These are phyloP conservation scores for Rhizophora apiculata DNA, from an alignment of 345 rosid genomes.

Conservation along the genomic window DNA sequence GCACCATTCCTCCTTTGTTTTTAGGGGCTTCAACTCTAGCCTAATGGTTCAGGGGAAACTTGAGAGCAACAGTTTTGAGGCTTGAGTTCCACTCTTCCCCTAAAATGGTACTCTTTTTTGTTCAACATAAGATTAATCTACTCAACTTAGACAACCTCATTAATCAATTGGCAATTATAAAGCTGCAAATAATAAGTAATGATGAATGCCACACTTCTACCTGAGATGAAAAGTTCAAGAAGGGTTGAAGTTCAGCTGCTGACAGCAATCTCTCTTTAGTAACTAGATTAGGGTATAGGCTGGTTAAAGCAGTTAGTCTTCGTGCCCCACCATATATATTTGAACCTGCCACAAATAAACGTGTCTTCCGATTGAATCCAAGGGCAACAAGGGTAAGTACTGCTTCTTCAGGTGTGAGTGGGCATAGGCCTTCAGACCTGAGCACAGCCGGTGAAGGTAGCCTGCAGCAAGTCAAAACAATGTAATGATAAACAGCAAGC, in stretches of 20 bases:
- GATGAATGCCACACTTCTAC: constrained; percentile 26
- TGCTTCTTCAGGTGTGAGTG: constrained; percentile 91
- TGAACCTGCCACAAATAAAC: constrained; percentile 79
- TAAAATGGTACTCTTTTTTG: too few species aligned
- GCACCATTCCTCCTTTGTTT: too few species aligned
- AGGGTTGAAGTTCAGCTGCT: constrained; percentile 68
- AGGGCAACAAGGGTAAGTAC: constrained; percentile 93
- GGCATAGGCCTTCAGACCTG: constrained; percentile 84
- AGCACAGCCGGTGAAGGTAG: constrained; percentile 68
- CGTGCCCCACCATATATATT: constrained; percentile 71
- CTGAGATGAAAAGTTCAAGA: constrained; percentile 86
- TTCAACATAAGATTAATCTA: too few species aligned
- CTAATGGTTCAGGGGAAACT: too few species aligned
- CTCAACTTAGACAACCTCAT: too few species aligned
- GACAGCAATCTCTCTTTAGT: constrained; percentile 91
- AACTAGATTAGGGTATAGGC: constrained; percentile 79
- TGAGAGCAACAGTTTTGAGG: too few species aligned
- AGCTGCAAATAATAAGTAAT: neutral
- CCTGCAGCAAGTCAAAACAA: constrained; percentile 35
- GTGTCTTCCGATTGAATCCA: constrained; percentile 80
- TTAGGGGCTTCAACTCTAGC: too few species aligned
- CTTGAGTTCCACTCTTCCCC: too few species aligned
- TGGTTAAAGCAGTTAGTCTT: constrained; percentile 67
- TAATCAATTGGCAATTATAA: too few species aligned
- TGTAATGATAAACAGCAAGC: neutral